A percentile compares a stretch with the other conserved stretches of the same genome.
phyloP scores from a whole-genome alignment of 2,329 filamentous ascomycete species.

The Cladosporium sp. region DNA sequence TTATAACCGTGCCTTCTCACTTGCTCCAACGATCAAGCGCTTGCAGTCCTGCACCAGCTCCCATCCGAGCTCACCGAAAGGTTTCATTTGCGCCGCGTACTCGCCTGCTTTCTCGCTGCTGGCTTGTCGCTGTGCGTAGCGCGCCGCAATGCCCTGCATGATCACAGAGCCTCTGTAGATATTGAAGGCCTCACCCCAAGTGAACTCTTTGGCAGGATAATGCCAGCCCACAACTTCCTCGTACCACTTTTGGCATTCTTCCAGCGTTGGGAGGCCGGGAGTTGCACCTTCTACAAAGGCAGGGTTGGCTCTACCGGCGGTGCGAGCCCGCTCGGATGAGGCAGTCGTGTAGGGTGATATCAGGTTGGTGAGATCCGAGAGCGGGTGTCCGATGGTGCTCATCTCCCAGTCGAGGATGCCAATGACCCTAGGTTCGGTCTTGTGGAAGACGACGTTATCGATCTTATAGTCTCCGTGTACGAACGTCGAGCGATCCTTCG shows the following conservation, averaged over 20 bases:
- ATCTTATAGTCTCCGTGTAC: constrained; percentile 97
- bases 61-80: constrained; percentile 80
- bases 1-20: constrained; percentile 27
- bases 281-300: constrained; percentile 65
- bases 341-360: constrained; percentile 51
- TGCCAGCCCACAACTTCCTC: constrained; percentile 70
- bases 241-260: constrained; percentile 68
- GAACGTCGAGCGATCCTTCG: constrained; percentile 73
- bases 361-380: constrained; percentile 87
- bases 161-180: constrained; percentile 62
- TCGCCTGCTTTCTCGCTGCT: constrained; percentile 79
- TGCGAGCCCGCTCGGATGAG: constrained; percentile 39
- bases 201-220: constrained; percentile 57
- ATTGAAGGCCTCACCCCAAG: constrained; percentile 66
- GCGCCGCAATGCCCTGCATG: constrained; percentile 89
- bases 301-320: constrained; percentile 44
- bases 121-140: constrained; percentile 82
- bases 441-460: constrained; percentile 70
- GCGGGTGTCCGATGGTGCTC: constrained; percentile 94
- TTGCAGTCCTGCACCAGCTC: constrained; percentile 59
- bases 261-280: constrained; percentile 65
- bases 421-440: constrained; percentile 82
- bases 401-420: constrained; percentile 98
- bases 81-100: constrained; percentile 68
- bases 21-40: constrained; percentile 39